Conservation (phyloP, 495 filamentous ascomycete genomes). For the Daldinia bambusicola region DNA sequence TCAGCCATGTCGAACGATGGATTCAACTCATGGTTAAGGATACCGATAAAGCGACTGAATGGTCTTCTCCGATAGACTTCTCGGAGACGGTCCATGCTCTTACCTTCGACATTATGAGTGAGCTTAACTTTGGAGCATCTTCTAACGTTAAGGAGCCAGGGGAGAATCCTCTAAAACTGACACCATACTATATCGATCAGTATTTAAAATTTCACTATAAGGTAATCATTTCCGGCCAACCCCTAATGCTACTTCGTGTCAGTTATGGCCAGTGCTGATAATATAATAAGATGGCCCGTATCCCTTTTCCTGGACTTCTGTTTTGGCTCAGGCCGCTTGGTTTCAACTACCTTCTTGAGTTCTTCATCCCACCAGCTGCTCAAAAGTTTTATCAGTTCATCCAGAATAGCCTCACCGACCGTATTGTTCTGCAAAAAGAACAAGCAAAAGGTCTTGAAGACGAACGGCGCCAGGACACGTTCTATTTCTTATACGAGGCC, state of each 20-base stretch:
- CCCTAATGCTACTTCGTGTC: background rate
- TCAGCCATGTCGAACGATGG: constrained; percentile 50
- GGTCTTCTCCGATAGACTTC: constrained; percentile 44
- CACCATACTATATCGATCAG: constrained; percentile 39
- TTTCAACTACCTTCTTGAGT: constrained; percentile 22
- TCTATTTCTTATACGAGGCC: constrained; percentile 50
- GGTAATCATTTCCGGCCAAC: constrained; percentile 24
- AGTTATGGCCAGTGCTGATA: background rate
- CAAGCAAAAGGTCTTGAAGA: constrained; percentile 18
- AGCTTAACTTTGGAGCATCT: constrained; percentile 63
- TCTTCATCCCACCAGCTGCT: background rate
- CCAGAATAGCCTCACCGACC: constrained; percentile 23
- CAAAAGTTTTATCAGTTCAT: constrained; percentile 27
- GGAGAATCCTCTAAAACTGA: constrained; percentile 35
- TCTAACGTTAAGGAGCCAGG: constrained; percentile 58
- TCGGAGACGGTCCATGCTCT: constrained; percentile 37
- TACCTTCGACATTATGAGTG: constrained; percentile 53
- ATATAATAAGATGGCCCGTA: constrained; percentile 22
- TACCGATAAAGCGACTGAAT: constrained; percentile 27
- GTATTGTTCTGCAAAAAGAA: constrained; percentile 25
- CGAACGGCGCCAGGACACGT: constrained; percentile 48
- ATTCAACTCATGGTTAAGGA: constrained; percentile 34
- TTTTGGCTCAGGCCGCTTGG: constrained; percentile 38
- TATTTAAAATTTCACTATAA: constrained; percentile 42
- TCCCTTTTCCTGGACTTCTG: constrained; percentile 24